Evolutionary conservation across 2,329 filamentous ascomycete species (phyloP).

Genomic region (Colletotrichum tropicicola): DNA sequence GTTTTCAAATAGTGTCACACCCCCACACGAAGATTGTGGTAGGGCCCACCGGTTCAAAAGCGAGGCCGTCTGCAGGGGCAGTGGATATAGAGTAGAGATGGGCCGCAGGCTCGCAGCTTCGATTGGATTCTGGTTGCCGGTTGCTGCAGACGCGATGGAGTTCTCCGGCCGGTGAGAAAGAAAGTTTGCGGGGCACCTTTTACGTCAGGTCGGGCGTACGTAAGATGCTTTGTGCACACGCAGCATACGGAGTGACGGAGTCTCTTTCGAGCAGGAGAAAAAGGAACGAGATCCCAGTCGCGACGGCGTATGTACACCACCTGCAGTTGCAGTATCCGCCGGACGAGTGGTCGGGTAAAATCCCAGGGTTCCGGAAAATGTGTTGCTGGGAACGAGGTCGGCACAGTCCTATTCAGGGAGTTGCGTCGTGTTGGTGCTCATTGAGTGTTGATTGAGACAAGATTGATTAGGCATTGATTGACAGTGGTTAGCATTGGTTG

Average conservation of each 20-base stretch:
- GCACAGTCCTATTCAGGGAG: background rate
- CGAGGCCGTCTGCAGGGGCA: slow-evolving; percentile 22
- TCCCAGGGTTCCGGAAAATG: slow-evolving; percentile 12
- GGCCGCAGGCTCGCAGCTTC: background rate
- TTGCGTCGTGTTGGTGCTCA: slow-evolving; percentile 1
- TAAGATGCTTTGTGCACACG: too few relatives aligned
- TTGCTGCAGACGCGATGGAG: slow-evolving; percentile 15
- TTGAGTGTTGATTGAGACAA: background rate
- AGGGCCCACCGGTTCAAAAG: too few relatives aligned
- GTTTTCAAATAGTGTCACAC: too few relatives aligned
- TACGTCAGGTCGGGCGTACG: background rate
- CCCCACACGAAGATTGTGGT: too few relatives aligned
- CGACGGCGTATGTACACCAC: background rate
- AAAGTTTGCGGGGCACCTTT: slow-evolving; percentile 4
- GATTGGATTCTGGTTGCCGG: background rate
- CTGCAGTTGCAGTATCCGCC: background rate
- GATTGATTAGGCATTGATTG: slow-evolving; percentile 26
- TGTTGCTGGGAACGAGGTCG: background rate
- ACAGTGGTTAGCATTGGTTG: too few relatives aligned
- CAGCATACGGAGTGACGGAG: background rate
- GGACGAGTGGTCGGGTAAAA: slow-evolving; percentile 9
- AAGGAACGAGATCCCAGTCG: too few relatives aligned
- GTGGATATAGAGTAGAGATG: background rate
- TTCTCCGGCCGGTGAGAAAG: slow-evolving; percentile 4
- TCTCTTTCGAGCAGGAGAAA: background rate